These are phyloP conservation scores for Echinochloa phyllopogon DNA, from an alignment of 176 grass and related monocot genomes.

Conservation along the genomic window DNA sequence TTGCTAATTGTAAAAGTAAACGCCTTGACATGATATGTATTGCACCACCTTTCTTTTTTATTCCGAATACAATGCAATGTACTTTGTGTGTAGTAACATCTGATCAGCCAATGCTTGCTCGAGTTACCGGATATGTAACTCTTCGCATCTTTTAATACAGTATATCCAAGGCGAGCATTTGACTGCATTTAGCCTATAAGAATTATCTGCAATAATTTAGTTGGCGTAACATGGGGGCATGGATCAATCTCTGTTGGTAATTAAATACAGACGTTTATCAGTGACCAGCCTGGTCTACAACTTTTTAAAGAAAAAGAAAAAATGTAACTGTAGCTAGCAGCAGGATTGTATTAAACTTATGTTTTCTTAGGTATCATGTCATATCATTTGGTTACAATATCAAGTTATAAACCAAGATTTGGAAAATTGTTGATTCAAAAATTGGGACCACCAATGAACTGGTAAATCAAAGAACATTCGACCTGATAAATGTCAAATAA, in stretches of 20 bases:
- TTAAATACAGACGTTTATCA: not conserved
- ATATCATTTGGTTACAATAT: not conserved
- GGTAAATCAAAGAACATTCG: not conserved
- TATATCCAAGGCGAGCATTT: not conserved
- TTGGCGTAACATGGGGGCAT: not conserved
- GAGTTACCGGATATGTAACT: not conserved
- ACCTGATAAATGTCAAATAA: not conserved
- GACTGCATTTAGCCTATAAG: not conserved
- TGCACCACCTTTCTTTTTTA: not conserved
- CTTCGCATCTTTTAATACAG: not conserved
- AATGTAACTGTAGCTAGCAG: not conserved
- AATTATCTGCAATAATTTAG: not conserved
- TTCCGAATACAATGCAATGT: not conserved
- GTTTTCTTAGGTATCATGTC: not conserved
- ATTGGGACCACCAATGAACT: not conserved
- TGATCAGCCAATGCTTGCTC: not conserved
- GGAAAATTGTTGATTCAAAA: not conserved
- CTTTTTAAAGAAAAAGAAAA: not conserved
- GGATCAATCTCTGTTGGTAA: not conserved
- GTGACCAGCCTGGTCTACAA: not conserved
- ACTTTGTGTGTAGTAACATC: not conserved
- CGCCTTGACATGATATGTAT: not conserved
- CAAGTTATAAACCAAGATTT: not conserved
- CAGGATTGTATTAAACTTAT: not conserved
- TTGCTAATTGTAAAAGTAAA: not conserved